Evolutionary conservation across 139 green algal species (phyloP), one percentile per base, ranked within the genome.

Genomic region (Chlorella sp.): DNA sequence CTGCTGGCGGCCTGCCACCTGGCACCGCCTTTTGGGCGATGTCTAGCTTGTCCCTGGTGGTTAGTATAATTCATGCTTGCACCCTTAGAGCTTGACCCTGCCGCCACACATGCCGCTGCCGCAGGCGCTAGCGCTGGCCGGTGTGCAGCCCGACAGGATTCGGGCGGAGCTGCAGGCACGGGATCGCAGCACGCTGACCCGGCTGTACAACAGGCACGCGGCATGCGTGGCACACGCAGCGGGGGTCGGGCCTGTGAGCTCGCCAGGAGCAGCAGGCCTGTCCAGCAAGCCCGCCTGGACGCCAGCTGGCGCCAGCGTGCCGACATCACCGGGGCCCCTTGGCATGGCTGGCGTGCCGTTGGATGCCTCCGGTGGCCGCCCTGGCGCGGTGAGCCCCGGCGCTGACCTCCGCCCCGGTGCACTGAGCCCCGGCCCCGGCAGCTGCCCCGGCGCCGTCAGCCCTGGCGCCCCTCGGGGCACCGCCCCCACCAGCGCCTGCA

Each of bases 201-300:
- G 78, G 16, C 87, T 90, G 64, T 86, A 90, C 71, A 57, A 3
- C 16, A 11, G 24, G 64, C 81, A 75, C 21, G 81, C 81, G 30
- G 85, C 71, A 32, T 32, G 85, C 37, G 48, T 57, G 66, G 39
- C 68, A 3, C 66, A 81, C 32, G 53, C 48, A 32, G 42, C 28
- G 12, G 84, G 64, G 9, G 36, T 64, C 32, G 64, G 64, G 37
- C 64, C 66, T 2, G 26, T 24, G 3, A 28, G 26, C 61, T 18
- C 34, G 36, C 34, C 81, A 48, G 81, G 28, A 37, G 32, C 22
- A 86, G 81, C n/a, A 32, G 60, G n/a, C n/a, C 53, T 36, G 32
- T 21, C 39, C 22, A 19, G 18, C 57, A 48, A 34, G 71, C 32
- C 71, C 71, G 32, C 48, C 48, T 57, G 48, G 48, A 57, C 48